Evolutionary conservation across 2,329 filamentous ascomycete genomes (phyloP).

Genomic region (Stachybotrys chlorohalonatus): DNA sequence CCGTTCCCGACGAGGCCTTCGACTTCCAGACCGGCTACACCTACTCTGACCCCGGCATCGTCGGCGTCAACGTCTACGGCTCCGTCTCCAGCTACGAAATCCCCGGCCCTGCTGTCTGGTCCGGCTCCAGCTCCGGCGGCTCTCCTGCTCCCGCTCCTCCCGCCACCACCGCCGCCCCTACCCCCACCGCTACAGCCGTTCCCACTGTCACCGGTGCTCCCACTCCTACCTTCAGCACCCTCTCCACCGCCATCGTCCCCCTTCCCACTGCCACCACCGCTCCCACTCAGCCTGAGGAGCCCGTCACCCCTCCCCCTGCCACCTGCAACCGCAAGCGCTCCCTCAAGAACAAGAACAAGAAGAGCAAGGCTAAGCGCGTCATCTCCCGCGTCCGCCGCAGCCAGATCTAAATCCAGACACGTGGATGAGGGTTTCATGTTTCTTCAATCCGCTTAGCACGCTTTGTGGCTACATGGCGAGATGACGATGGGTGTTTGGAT

Average conservation of each 20-base stretch:
- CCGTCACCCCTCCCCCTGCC: background rate
- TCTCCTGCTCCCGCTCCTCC: slow-evolving; percentile 2
- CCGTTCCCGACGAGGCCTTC: slow-evolving; percentile 29
- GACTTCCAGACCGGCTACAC: slow-evolving; percentile 47
- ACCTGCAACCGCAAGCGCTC: slow-evolving; percentile 1
- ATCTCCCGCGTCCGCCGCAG: background rate
- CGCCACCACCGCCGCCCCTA: background rate
- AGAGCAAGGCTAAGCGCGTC: background rate
- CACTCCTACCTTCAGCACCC: background rate
- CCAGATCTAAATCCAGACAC: background rate
- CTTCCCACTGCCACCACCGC: background rate
- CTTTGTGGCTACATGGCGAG: too few relatives aligned
- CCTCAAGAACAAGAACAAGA: background rate
- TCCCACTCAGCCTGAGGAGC: background rate
- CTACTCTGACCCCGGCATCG: slow-evolving; percentile 45
- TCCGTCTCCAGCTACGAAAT: slow-evolving; percentile 19
- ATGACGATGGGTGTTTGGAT: background rate
- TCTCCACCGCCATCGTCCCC: background rate
- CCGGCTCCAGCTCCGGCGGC: slow-evolving; percentile 8
- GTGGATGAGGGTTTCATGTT: background rate
- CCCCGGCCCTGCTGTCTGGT: slow-evolving; percentile 24
- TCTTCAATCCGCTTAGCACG: too few relatives aligned
- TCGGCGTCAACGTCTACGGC: slow-evolving; percentile 46
- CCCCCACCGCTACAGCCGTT: background rate
- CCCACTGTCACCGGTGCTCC: background rate